Base-by-base conservation (phyloP, 768 basidiomycete genomes). In the Hypholoma fasciculare region DNA sequence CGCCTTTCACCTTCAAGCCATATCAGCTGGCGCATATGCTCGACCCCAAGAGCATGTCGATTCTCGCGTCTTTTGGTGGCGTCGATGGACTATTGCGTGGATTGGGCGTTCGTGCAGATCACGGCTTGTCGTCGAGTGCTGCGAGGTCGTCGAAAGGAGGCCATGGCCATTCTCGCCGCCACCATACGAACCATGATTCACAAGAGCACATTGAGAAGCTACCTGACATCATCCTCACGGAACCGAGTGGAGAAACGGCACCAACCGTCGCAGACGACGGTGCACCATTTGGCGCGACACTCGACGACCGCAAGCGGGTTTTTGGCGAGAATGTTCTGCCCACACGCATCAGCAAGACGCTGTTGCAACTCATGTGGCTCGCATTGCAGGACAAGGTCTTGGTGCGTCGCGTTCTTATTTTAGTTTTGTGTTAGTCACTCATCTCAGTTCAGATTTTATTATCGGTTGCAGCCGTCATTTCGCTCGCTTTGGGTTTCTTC, bases 401-500 rank as follows among this genome's bases (percentile, higher is more conserved):
- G 72, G 90, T 92, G 65, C 67, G 86, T 81, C 12, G 14, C 62
- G 16, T 56, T 12, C 37, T 39, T 19, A 20, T 39, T 46, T 37
- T 36, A 49, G 44, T 44, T 30, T 34, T 39, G 19, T 23, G 12
- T 52, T 27, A 27, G 9, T 36, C 44, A 52, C 51, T 54, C 27
- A 46, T 49, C 9, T 55, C 61, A 13, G 30, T 27, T 7, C 68
- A 96, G 92, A 83, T 98, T 59, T 70, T 99, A 50, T 82, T 98
- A 39, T 93, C 92, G 16, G 84, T 98, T 67, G 94, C 96, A 48
- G 97, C 97, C 3, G 85, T 92, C 39, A 82, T 99, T 40, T 97
- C 97, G 14, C 79, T 99, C 46, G 95, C 94, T 12, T 84, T 98
- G 13, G 97, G 97, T 17, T 75, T 99, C 27, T 97, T 97, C 73